Conservation (phyloP, 495 filamentous ascomycete species). For the Penicillium bovifimosum region DNA sequence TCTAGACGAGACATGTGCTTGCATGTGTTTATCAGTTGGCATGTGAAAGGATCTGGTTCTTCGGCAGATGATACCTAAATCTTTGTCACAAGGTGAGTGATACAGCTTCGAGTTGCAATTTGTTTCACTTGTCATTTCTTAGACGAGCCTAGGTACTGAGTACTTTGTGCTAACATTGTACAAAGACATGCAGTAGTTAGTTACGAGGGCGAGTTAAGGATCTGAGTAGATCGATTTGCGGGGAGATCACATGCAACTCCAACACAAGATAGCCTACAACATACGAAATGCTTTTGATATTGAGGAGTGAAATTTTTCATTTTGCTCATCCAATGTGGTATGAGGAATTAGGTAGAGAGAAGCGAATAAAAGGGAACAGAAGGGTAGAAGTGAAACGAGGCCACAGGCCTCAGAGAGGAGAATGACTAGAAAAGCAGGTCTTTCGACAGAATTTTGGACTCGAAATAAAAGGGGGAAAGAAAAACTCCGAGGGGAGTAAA, state of each 20-base stretch:
- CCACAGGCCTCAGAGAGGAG: conserved; percentile 27
- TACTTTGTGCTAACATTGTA: too few relatives aligned
- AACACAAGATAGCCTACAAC: neutral
- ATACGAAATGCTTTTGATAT: neutral
- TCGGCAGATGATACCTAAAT: too few relatives aligned
- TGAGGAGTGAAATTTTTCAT: conserved; percentile 6
- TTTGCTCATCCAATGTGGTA: conserved; percentile 10
- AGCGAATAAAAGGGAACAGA: conserved; percentile 10
- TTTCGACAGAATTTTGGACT: conserved; percentile 17
- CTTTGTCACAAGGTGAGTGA: too few relatives aligned
- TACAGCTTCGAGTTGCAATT: neutral
- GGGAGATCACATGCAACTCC: conserved; percentile 1
- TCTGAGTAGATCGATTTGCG: neutral
- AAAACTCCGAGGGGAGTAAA: neutral
- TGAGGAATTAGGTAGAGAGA: conserved; percentile 20
- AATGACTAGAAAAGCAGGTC: conserved; percentile 16
- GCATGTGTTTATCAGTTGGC: too few relatives aligned
- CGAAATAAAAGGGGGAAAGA: conserved; percentile 11
- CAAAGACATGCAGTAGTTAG: too few relatives aligned
- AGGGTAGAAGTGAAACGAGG: conserved; percentile 13
- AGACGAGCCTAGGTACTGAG: too few relatives aligned
- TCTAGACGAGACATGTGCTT: too few relatives aligned
- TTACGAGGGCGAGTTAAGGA: neutral
- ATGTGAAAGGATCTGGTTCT: too few relatives aligned
- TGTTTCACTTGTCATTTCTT: neutral